Percentiles rank a stretch among this genome's conserved stretches.
Evolutionary conservation across 192 early-diverging fungal species (phyloP).

Genomic region (Phycomyces nitens): DNA sequence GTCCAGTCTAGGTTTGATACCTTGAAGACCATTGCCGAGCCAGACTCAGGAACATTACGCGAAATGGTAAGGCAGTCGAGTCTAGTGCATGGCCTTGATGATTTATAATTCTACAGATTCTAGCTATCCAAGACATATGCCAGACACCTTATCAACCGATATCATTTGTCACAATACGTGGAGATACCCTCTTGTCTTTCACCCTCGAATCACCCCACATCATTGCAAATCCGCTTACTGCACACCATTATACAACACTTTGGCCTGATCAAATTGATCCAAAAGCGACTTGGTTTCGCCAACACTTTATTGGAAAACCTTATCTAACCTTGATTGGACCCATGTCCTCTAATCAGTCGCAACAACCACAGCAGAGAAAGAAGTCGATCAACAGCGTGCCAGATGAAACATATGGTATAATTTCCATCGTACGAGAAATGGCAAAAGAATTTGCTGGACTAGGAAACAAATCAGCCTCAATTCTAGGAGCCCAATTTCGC

Average conservation of each 20-base stretch:
- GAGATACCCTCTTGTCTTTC: background rate
- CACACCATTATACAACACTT: background rate
- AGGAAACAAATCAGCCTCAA: background rate
- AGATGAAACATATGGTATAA: background rate
- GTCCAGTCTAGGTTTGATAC: too few relatives aligned
- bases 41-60: too few relatives aligned
- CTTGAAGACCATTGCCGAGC: too few relatives aligned
- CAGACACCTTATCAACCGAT: background rate
- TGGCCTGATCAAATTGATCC: slow-evolving; percentile 19
- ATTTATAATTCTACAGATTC: background rate
- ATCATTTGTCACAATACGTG: background rate
- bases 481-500: slow-evolving; percentile 10
- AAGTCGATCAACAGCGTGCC: too few relatives aligned
- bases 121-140: background rate
- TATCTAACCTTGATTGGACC: slow-evolving; percentile 11
- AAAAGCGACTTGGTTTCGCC: slow-evolving; percentile 18
- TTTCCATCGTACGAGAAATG: slow-evolving; percentile 20
- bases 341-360: background rate
- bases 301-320: slow-evolving; percentile 22
- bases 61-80: too few relatives aligned
- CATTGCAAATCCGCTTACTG: background rate
- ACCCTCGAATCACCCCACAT: background rate
- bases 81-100: too few relatives aligned
- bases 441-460: background rate
- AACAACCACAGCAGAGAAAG: too few relatives aligned